phyloP scores from a whole-genome alignment of 345 rosid genomes.

The Trapa bicornis region DNA sequence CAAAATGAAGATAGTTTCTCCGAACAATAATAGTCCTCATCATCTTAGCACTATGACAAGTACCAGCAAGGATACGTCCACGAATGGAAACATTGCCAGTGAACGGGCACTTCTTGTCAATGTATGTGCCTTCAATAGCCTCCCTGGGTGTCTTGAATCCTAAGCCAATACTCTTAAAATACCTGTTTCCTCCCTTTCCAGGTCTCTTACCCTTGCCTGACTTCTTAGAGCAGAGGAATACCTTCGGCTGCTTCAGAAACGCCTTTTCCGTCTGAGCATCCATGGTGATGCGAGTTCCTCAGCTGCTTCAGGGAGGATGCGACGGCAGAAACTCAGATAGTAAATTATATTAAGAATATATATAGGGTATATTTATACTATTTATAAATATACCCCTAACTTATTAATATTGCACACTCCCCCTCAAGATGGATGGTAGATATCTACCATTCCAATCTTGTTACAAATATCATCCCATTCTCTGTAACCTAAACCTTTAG shows the following conservation, averaged over 20 bases:
- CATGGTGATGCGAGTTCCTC: not conserved
- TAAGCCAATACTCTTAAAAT: not conserved
- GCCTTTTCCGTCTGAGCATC: slow-evolving; percentile 5
- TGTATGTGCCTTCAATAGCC: slow-evolving; percentile 3
- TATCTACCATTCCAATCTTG: too few relatives aligned
- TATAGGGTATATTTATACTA: too few relatives aligned
- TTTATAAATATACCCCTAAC: too few relatives aligned
- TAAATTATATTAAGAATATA: too few relatives aligned
- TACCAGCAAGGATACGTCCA: slow-evolving; percentile 3
- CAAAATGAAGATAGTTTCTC: slow-evolving; percentile 4
- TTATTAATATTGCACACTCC: too few relatives aligned
- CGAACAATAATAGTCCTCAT: slow-evolving; percentile 5
- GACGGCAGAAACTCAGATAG: not conserved
- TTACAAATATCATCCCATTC: too few relatives aligned
- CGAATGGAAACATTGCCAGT: slow-evolving; percentile 5
- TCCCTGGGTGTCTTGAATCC: slow-evolving; percentile 5
- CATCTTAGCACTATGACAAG: slow-evolving; percentile 8
- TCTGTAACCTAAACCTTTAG: too few relatives aligned
- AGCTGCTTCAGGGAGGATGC: not conserved
- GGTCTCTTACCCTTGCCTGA: slow-evolving; percentile 3
- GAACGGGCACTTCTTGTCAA: slow-evolving; percentile 2
- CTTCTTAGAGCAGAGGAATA: slow-evolving; percentile 5
- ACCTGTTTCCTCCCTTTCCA: slow-evolving; percentile 5
- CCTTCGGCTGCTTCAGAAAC: slow-evolving; percentile 4
- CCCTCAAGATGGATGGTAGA: too few relatives aligned